Percentiles rank a stretch among this genome's conserved stretches.
Evolutionary conservation across 106 monocot genomes (phyloP).

Genomic region (Cymbidium sinense): DNA sequence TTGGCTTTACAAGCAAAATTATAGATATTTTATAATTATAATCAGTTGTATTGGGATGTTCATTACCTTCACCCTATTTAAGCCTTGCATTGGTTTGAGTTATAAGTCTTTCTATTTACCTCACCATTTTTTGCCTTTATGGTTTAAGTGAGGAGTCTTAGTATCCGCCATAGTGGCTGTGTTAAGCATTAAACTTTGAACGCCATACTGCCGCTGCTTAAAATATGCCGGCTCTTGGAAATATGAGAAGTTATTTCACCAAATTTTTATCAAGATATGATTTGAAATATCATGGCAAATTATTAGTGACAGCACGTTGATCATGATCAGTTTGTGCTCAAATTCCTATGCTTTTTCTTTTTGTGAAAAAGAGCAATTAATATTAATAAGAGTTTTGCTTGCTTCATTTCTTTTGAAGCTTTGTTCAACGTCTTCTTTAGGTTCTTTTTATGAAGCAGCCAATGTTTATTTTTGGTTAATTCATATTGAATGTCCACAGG

Average conservation of each 20-base stretch:
- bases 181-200: too few relatives aligned
- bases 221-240: slow-evolving; percentile 2
- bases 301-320: background rate
- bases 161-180: too few relatives aligned
- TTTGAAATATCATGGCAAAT: background rate
- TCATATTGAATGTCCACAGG: slow-evolving; percentile 26
- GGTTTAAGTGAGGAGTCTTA: background rate
- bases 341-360: background rate
- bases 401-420: background rate
- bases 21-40: background rate
- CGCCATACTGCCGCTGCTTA: background rate
- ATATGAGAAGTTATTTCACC: background rate
- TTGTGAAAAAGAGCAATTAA: background rate
- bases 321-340: background rate
- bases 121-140: background rate
- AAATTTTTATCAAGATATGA: background rate
- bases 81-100: background rate
- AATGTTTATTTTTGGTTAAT: background rate
- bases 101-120: background rate
- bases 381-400: background rate
- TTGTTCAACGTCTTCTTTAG: background rate
- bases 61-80: background rate
- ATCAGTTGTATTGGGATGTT: background rate
- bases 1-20: background rate
- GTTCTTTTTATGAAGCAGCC: background rate